Base-by-base conservation (phyloP, 768 basidiomycete genomes). In the Boletus reticulatus region DNA sequence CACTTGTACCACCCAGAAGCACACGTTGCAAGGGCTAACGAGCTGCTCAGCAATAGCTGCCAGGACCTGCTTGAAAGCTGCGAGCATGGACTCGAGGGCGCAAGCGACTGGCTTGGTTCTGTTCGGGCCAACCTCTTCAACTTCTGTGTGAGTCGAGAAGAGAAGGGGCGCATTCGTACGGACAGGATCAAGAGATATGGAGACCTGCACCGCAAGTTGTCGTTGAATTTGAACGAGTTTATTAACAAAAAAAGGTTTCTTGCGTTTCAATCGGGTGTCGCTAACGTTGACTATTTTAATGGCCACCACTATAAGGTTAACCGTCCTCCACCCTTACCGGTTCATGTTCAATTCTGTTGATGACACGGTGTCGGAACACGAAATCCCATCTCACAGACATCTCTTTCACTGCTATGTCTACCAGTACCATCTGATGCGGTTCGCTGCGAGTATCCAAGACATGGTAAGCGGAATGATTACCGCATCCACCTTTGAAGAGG, bases 401-500 rank as follows among this genome's bases (percentile, higher is more conserved):
- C 72, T 91, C 6, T 91, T 91, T 61, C 75, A 88, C 51, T 87
- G 84, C 46, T 90, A 85, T 62, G 80, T 88, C 34, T 89, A 88
- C 64, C 86, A 91, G 57, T 79, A 74, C 48, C 80, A 80, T 55
- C 59, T 76, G 50, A 73, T 77, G 65, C 69, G 66, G 13, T 76
- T 79, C 55, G 64, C 71, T 4, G 52, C 56, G 11, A 57, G 63
- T 12, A 53, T 78, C 10, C 59, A 67, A 19, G 68, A 69, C 5
- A 48, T 73, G 53, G 79, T 80, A 41, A 24, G 76, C 55, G 32
- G 19, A 24, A 22, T 6, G 2, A 17, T 45, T 3, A 24, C 4
- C 34, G 13, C 13, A 5, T 17, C 14, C 13, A 13, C 2, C 1
- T 31, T 31, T 8, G 2, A 34, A 17, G 48, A 48, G 32, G 12